phyloP scores from a whole-genome alignment of 2,329 filamentous ascomycete species.

The Nigrospora osmanthi region DNA sequence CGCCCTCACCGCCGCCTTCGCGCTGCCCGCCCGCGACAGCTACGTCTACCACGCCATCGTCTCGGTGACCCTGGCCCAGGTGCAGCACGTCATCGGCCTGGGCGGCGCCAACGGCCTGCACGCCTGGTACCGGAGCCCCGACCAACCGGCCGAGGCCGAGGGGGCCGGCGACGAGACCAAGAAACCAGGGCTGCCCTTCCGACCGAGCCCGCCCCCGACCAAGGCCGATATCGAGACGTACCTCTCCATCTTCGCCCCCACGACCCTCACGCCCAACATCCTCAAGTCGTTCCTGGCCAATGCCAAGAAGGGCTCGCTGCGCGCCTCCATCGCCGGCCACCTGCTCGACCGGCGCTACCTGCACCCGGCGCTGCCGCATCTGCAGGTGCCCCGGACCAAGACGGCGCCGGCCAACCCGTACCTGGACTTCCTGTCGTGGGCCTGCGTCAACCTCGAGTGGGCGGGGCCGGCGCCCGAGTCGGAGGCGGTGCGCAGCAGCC shows the following conservation, averaged over 20 bases:
- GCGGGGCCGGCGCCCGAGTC: slow-evolving; percentile 49
- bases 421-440: slow-evolving; percentile 59
- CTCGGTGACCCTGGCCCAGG: slow-evolving; percentile 39
- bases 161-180: background rate
- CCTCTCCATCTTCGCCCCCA: slow-evolving; percentile 55
- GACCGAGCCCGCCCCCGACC: slow-evolving; percentile 38
- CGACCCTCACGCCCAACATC: slow-evolving; percentile 51
- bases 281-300: slow-evolving; percentile 48
- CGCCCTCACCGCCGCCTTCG: slow-evolving; percentile 35
- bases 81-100: slow-evolving; percentile 35
- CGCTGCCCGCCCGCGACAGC: slow-evolving; percentile 32
- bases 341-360: slow-evolving; percentile 45
- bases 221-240: slow-evolving; percentile 57
- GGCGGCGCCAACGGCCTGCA: slow-evolving; percentile 38
- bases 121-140: slow-evolving; percentile 35
- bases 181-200: background rate
- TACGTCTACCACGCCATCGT: slow-evolving; percentile 46
- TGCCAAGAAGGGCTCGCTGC: slow-evolving; percentile 50
- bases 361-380: slow-evolving; percentile 30
- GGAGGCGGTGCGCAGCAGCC: slow-evolving; percentile 44
- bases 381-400: slow-evolving; percentile 35
- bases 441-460: slow-evolving; percentile 57
- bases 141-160: slow-evolving; percentile 7
- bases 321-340: slow-evolving; percentile 46
- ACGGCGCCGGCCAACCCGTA: slow-evolving; percentile 51